These are phyloP conservation scores for Trametes meyenii DNA, from an alignment of 768 basidiomycete species.

Conservation along the genomic window DNA sequence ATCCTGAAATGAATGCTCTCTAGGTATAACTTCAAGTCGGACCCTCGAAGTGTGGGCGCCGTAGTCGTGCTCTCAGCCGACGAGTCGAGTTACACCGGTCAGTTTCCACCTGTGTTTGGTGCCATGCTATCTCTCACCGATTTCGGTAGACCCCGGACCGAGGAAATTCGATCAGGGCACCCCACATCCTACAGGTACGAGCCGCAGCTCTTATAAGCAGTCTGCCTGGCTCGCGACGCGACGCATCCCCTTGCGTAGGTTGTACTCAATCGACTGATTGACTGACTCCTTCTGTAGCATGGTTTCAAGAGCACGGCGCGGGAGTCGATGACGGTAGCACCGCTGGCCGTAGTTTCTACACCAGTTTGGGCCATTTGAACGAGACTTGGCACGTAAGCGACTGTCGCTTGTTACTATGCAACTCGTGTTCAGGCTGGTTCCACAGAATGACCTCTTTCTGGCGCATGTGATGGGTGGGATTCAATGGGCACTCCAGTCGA, in stretches of 20 bases:
- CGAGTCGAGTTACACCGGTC: conserved; percentile 46
- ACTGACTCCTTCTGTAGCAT: conserved; percentile 51
- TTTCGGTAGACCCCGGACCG: conserved; percentile 44
- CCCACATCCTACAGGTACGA: conserved; percentile 77
- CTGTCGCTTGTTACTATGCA: background rate
- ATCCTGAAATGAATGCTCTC: background rate
- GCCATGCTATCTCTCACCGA: background rate
- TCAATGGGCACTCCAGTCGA: conserved; percentile 69
- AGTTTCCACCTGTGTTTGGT: conserved; percentile 2
- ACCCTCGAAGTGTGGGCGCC: conserved; percentile 48
- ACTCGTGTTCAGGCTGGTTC: conserved; percentile 6
- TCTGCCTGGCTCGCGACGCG: no score
- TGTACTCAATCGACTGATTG: background rate
- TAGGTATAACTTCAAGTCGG: conserved; percentile 50
- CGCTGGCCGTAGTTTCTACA: conserved; percentile 83
- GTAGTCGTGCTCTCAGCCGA: conserved; percentile 49
- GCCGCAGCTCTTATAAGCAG: background rate
- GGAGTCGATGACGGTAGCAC: conserved; percentile 53
- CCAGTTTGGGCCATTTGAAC: conserved; percentile 76
- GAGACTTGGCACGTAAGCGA: conserved; percentile 72
- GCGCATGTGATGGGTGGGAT: conserved; percentile 77
- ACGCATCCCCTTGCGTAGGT: no score
- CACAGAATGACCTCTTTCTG: conserved; percentile 67
- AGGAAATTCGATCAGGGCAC: conserved; percentile 65
- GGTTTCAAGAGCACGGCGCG: conserved; percentile 79